Base-by-base conservation (phyloP, 768 basidiomycete genomes). In the Paxillus rubicundulus region DNA sequence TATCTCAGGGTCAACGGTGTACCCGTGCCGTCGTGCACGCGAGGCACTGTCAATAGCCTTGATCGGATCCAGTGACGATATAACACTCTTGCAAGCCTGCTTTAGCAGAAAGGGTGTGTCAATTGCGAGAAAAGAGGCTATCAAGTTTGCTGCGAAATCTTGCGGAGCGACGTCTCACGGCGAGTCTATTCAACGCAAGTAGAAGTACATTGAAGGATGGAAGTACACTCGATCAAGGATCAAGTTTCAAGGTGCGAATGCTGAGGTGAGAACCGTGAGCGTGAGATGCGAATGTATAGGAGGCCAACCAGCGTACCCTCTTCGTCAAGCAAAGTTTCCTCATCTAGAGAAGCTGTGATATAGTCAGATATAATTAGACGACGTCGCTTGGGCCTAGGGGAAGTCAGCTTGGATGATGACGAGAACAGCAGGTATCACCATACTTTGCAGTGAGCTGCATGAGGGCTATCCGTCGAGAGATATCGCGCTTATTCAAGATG, bases 251-350 rank as follows among this genome's bases (percentile, higher is more conserved):
- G 66, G 66, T 12, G n/a, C 52, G 33, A 68, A 68, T 10, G 69
- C 66, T 67, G 18, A 33, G 8, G 45, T 12, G 20, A 18, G 18
- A 37, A 49, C 36, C 9, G 42, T 61, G 21, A 61, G 54, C n/a
- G 32, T 14, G 5, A 2, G n/a, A n/a, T 41, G 20, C 13, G 1
- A 33, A 41, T 1, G 7, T 10, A 5, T 6, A 4, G 3, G 28
- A 3, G 14, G 30, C 42, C 17, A 20, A 33, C 42, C 17, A 20
- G 51, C 66, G 4, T 41, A 71, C 92, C 89, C 57, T 89, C 89
- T 70, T 96, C 93, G 65, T 92, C 85, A 34, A 94, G 76, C 39
- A 95, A 66, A 0, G 91, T 92, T 39, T 77, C 79, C 63, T 94
- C 90, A n/a, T 91, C 91, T 30, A 94, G 62, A 62, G 86, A 93